These are phyloP conservation scores for Phylloporus sp. DNA, from an alignment of 768 basidiomycete genomes.

Conservation along the genomic window DNA sequence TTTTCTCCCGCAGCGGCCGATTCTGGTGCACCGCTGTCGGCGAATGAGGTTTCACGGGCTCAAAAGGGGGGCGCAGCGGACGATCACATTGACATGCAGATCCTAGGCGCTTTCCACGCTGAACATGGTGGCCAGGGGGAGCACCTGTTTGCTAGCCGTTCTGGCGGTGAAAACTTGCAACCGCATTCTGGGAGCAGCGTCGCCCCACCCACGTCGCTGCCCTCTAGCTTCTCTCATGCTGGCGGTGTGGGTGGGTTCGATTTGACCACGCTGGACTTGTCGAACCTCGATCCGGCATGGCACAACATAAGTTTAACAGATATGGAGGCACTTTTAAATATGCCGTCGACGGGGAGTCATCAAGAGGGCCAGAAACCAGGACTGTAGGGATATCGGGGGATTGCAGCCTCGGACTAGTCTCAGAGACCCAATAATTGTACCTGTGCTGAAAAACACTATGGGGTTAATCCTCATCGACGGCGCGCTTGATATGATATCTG, in stretches of 20 bases:
- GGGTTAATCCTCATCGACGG: slow-evolving; percentile 63
- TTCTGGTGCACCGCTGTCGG: slow-evolving; percentile 14
- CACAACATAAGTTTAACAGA: slow-evolving; percentile 45
- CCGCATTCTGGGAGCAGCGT: slow-evolving; percentile 21
- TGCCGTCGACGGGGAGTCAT: slow-evolving; percentile 29
- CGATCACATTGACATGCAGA: slow-evolving; percentile 30
- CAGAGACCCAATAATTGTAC: slow-evolving; percentile 2
- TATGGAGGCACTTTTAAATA: slow-evolving; percentile 51
- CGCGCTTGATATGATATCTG: slow-evolving; percentile 69
- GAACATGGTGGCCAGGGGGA: slow-evolving; percentile 14
- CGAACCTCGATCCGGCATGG: slow-evolving; percentile 39
- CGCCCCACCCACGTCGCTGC: slow-evolving; percentile 36
- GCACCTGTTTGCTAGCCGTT: slow-evolving; percentile 29
- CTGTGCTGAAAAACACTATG: background rate
- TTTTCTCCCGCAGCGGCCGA: slow-evolving; percentile 45
- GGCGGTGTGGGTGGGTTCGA: slow-evolving; percentile 39
- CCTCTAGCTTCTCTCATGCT: slow-evolving; percentile 38
- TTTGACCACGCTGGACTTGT: slow-evolving; percentile 43
- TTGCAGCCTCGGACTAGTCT: background rate
- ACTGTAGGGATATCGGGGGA: slow-evolving; percentile 8
- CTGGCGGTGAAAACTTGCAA: slow-evolving; percentile 8
- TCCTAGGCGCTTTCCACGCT: slow-evolving; percentile 33
- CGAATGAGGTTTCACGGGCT: slow-evolving; percentile 12
- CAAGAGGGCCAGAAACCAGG: slow-evolving; percentile 24
- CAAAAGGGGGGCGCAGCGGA: slow-evolving; percentile 15